phyloP scores from a whole-genome alignment of 2,329 filamentous ascomycete genomes.

The Byssochlamys sp. region DNA sequence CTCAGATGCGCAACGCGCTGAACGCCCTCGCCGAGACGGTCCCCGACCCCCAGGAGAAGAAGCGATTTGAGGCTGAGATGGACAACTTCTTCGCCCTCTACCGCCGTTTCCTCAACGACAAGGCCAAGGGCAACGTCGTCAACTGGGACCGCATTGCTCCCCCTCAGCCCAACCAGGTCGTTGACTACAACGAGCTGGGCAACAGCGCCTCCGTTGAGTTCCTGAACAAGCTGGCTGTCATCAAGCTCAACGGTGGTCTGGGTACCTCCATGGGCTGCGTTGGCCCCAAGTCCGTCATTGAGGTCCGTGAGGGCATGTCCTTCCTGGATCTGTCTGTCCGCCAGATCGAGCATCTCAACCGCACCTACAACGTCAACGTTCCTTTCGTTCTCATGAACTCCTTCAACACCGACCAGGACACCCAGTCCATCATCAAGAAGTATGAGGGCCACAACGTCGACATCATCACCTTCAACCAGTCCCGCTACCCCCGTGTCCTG shows the following conservation, averaged over 20 bases:
- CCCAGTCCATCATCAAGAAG: conserved; percentile 99
- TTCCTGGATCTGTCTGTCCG: conserved; percentile 97
- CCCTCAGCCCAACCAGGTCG: conserved; percentile 84
- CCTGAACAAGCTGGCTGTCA: conserved; percentile 91
- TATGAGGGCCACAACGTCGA: conserved; percentile 99
- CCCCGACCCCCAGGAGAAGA: conserved; percentile 61
- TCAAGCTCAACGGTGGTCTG: conserved; percentile 98
- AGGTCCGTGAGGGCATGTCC: conserved; percentile 99
- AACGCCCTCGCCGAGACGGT: conserved; percentile 87
- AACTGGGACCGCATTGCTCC: conserved; percentile 96
- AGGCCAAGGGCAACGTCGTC: conserved; percentile 91
- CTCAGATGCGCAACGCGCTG: conserved; percentile 96
- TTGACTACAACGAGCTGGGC: conserved; percentile 83
- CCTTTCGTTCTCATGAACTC: conserved; percentile 99
- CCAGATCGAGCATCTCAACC: conserved; percentile 98
- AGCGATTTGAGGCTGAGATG: conserved; percentile 97
- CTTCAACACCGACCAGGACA: conserved; percentile 99
- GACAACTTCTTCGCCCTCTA: conserved; percentile 99
- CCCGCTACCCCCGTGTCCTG: conserved; percentile 90
- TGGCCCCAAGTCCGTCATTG: conserved; percentile 97
- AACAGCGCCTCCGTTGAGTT: conserved; percentile 87
- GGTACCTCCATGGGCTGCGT: conserved; percentile 99
- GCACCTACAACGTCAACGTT: conserved; percentile 92
- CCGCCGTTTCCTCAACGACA: conserved; percentile 95
- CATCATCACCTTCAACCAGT: conserved; percentile 99